Evolutionary conservation across 345 rosid genomes (phyloP).

Genomic region (Alliaria petiolata): DNA sequence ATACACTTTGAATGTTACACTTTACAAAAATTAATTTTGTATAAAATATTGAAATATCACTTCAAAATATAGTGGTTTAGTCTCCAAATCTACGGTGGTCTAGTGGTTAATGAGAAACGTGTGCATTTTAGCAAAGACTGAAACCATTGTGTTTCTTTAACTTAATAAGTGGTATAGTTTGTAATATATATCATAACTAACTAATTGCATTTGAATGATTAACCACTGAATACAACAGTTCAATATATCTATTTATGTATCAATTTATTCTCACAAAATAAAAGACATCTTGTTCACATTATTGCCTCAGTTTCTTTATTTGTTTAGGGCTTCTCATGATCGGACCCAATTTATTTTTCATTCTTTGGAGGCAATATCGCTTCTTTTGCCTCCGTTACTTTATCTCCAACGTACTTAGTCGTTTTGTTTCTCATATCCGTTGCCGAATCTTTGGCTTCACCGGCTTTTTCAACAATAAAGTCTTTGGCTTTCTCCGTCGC

Average conservation of each 20-base stretch:
- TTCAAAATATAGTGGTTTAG: neutral
- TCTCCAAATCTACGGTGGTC: neutral
- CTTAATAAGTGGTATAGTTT: neutral
- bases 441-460: slow-evolving; percentile 9
- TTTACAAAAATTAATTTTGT: neutral
- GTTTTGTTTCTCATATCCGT: slow-evolving; percentile 9
- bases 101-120: neutral
- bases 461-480: slow-evolving; percentile 14
- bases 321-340: neutral
- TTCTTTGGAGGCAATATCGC: slow-evolving; percentile 20
- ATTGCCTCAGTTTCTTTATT: neutral
- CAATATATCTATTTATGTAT: neutral
- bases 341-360: neutral
- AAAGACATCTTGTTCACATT: neutral
- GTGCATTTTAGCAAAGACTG: neutral
- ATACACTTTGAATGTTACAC: neutral
- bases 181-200: neutral
- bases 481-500: slow-evolving; percentile 20
- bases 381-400: slow-evolving; percentile 19
- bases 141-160: neutral
- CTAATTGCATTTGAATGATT: neutral
- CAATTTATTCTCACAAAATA: neutral
- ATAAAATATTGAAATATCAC: neutral
- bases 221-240: neutral
- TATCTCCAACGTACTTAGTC: slow-evolving; percentile 15